Percentiles rank a stretch among this genome's conserved stretches.
Conservation (phyloP, 2,329 filamentous ascomycete species). For the Diaporthe sp. region DNA sequence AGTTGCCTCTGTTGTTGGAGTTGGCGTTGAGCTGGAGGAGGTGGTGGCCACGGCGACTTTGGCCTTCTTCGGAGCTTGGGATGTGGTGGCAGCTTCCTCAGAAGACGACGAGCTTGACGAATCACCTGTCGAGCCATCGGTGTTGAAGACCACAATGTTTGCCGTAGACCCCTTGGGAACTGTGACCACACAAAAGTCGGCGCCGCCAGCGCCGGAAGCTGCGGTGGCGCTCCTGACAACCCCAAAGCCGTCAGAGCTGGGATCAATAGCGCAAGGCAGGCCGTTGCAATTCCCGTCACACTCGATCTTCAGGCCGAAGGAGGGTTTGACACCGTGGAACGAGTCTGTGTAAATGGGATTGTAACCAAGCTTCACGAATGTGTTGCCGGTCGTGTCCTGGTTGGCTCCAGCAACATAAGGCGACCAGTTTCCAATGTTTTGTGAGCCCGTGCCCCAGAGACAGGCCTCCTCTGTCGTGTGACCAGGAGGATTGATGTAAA, state of each 20-base stretch:
- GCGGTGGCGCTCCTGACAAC: constrained; percentile 69
- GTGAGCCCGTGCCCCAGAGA: constrained; percentile 75
- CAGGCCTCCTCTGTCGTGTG: constrained; percentile 72
- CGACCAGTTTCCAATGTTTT: constrained; percentile 81
- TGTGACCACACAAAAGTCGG: constrained; percentile 83
- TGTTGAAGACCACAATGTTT: constrained; percentile 73
- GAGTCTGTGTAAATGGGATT: constrained; percentile 80
- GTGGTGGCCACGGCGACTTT: constrained; percentile 15
- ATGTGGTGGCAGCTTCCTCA: constrained; percentile 46
- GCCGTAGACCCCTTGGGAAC: constrained; percentile 76
- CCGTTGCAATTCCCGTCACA: constrained; percentile 79
- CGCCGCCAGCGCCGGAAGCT: constrained; percentile 75
- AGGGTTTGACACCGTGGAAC: constrained; percentile 70
- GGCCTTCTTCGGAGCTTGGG: background rate
- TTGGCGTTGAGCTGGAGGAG: constrained; percentile 36
- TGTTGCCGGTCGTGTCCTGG: constrained; percentile 73
- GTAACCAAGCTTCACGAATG: constrained; percentile 82
- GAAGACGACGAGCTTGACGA: constrained; percentile 42
- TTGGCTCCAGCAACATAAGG: constrained; percentile 85
- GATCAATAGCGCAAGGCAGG: constrained; percentile 80
- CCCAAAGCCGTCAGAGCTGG: constrained; percentile 67
- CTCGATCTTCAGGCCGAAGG: constrained; percentile 78
- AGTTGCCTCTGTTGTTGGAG: constrained; percentile 42
- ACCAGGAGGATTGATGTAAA: constrained; percentile 84
- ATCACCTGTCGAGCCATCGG: constrained; percentile 56